Percentiles rank a stretch among this genome's conserved stretches.
Conservation (phyloP, 441 rosid genomes). For the Adansonia madagascariensis region DNA sequence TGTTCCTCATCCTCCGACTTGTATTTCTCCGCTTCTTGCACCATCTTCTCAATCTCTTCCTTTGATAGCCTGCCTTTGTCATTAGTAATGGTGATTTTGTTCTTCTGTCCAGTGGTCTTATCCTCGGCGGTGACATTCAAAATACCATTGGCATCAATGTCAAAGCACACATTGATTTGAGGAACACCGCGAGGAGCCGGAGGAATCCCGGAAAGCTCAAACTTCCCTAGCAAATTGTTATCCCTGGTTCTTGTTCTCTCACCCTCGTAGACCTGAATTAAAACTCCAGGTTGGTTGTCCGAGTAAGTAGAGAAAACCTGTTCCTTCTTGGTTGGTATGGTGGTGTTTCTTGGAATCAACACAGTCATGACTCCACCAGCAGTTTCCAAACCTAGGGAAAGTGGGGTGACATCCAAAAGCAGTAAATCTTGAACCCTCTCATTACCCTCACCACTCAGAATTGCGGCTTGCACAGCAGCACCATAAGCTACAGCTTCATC, state of each 20-base stretch:
- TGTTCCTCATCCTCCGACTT: conserved; percentile 76
- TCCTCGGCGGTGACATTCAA: conserved; percentile 80
- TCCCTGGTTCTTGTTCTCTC: conserved; percentile 75
- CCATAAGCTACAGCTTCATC: conserved; percentile 80
- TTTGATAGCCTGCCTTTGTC: conserved; percentile 77
- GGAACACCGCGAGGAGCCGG: conserved; percentile 80
- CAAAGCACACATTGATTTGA: conserved; percentile 68
- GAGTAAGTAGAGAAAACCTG: conserved; percentile 66
- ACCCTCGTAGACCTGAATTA: conserved; percentile 79
- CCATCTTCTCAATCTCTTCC: conserved; percentile 70
- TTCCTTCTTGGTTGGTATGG: conserved; percentile 74
- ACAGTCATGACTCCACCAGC: conserved; percentile 68
- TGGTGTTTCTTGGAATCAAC: conserved; percentile 69
- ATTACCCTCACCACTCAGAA: conserved; percentile 72
- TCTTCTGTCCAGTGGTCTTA: conserved; percentile 82
- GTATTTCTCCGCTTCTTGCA: conserved; percentile 77
- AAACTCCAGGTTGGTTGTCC: conserved; percentile 75
- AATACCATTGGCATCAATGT: conserved; percentile 72
- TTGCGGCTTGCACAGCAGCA: conserved; percentile 82
- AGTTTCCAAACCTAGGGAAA: conserved; percentile 58
- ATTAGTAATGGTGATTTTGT: conserved; percentile 71
- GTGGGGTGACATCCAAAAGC: conserved; percentile 65
- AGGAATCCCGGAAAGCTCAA: conserved; percentile 77
- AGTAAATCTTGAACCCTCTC: conserved; percentile 81
- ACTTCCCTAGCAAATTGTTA: conserved; percentile 75